Conservation (phyloP, 345 rosid genomes). For the Ricinus communis region DNA sequence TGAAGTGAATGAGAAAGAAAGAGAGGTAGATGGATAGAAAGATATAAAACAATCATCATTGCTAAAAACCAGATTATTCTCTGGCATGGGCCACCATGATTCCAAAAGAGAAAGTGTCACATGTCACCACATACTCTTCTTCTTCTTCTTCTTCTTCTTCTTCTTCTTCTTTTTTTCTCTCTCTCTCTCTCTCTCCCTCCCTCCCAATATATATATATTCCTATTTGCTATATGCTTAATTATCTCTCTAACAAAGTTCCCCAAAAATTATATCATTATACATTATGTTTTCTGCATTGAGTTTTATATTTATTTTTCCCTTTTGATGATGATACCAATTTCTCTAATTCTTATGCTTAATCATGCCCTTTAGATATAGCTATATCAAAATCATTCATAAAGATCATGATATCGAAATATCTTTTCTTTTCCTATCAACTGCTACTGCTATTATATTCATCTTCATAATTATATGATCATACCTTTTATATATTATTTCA, state of each 20-base stretch:
- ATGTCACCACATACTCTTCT: conserved; percentile 39
- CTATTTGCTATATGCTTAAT: conserved; percentile 21
- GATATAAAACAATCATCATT: conserved; percentile 35
- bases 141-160: conserved; percentile 28
- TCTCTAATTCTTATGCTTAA: conserved; percentile 27
- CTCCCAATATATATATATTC: too few relatives aligned
- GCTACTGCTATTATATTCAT: background rate
- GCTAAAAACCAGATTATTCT: conserved; percentile 63
- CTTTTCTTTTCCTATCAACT: background rate
- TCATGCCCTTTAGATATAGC: conserved; percentile 21
- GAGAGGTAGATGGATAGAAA: conserved; percentile 13
- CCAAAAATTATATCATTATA: conserved; percentile 19
- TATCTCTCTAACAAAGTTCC: conserved; percentile 19
- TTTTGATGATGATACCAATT: conserved; percentile 4
- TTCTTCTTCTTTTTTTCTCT: conserved; percentile 41
- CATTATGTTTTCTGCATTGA: too few relatives aligned
- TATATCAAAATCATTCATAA: conserved; percentile 23
- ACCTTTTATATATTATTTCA: background rate
- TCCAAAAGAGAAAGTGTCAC: conserved; percentile 56
- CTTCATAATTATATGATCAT: conserved; percentile 12
- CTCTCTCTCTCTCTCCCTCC: too few relatives aligned
- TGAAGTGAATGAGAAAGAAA: too few relatives aligned
- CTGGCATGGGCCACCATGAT: conserved; percentile 71
- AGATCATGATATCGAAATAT: conserved; percentile 7
- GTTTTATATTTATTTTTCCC: too few relatives aligned